Percentiles rank a stretch among this genome's conserved stretches.
Evolutionary conservation across 345 rosid genomes (phyloP).

Genomic region (Limnanthes douglasii): DNA sequence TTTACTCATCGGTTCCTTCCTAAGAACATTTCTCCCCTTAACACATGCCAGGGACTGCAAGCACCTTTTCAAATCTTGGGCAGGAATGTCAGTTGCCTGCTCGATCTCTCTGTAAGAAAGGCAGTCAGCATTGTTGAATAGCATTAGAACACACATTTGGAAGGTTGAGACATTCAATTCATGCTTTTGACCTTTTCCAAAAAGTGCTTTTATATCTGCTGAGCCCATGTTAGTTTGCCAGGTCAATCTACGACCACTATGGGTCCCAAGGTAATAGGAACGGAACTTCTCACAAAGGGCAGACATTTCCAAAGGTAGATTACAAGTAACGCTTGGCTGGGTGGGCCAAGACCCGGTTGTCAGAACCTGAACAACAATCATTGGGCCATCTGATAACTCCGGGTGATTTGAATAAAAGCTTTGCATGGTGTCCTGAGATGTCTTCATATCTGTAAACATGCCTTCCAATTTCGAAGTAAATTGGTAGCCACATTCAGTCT

Average conservation of each 20-base stretch:
- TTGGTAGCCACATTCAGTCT: slow-evolving; percentile 96
- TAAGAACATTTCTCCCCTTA: slow-evolving; percentile 81
- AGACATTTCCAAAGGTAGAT: slow-evolving; percentile 83
- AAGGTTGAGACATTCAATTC: slow-evolving; percentile 94
- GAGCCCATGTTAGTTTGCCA: slow-evolving; percentile 99
- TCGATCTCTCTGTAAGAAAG: slow-evolving; percentile 89
- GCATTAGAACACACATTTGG: slow-evolving; percentile 96
- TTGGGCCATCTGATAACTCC: slow-evolving; percentile 75
- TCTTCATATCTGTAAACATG: slow-evolving; percentile 99
- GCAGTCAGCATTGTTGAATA: slow-evolving; percentile 69
- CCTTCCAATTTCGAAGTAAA: slow-evolving; percentile 97
- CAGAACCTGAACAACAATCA: slow-evolving; percentile 82
- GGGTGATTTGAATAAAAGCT: slow-evolving; percentile 62
- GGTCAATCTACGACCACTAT: slow-evolving; percentile 81
- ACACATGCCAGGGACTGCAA: slow-evolving; percentile 91
- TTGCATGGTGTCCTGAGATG: slow-evolving; percentile 90
- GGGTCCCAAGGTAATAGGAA: slow-evolving; percentile 88
- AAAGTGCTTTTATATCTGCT: slow-evolving; percentile 77
- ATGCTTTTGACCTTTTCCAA: slow-evolving; percentile 97
- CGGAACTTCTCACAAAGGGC: slow-evolving; percentile 89
- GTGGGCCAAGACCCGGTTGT: slow-evolving; percentile 99
- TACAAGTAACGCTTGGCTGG: slow-evolving; percentile 69
- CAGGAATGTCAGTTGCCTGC: slow-evolving; percentile 81
- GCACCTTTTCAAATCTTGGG: slow-evolving; percentile 81
- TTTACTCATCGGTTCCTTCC: slow-evolving; percentile 97